phyloP scores from a whole-genome alignment of 2,329 filamentous ascomycete species.

The Cercospora sp. region DNA sequence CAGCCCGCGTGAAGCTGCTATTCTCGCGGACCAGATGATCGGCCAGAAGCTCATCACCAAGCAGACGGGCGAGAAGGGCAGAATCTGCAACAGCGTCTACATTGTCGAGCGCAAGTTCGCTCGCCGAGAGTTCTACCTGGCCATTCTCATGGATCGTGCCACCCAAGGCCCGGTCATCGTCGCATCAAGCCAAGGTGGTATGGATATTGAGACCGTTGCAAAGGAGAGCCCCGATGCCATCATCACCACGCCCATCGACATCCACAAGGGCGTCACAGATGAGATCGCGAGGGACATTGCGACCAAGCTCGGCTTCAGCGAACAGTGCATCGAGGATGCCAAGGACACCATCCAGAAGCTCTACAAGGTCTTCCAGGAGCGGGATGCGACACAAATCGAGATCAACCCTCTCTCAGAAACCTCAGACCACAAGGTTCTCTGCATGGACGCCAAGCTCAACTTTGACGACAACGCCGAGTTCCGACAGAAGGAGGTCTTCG shows the following conservation, averaged over 20 bases:
- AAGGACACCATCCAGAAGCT: slow-evolving; percentile 98
- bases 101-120: slow-evolving; percentile 99
- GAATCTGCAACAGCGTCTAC: slow-evolving; percentile 95
- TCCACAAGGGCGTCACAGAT: slow-evolving; percentile 92
- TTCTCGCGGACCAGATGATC: slow-evolving; percentile 99
- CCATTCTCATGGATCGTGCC: slow-evolving; percentile 94
- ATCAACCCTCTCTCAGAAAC: slow-evolving; percentile 99
- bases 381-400: slow-evolving; percentile 98
- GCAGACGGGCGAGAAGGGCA: slow-evolving; percentile 91
- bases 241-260: slow-evolving; percentile 88
- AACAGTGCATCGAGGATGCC: slow-evolving; percentile 94
- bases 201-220: slow-evolving; percentile 98
- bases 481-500: slow-evolving; percentile 95
- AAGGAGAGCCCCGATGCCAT: slow-evolving; percentile 98
- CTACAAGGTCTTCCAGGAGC: slow-evolving; percentile 98
- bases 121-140: slow-evolving; percentile 97
- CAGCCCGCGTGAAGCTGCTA: slow-evolving; percentile 90
- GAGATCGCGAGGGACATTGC: slow-evolving; percentile 90
- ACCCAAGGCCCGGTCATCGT: slow-evolving; percentile 93
- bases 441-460: slow-evolving; percentile 98
- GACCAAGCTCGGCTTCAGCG: slow-evolving; percentile 90
- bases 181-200: slow-evolving; percentile 95
- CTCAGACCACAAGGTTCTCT: slow-evolving; percentile 94
- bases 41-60: slow-evolving; percentile 99
- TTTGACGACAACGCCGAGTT: slow-evolving; percentile 99